Conservation (phyloP, 2,329 filamentous ascomycete species). For the Microdochium trichocladiopsis region DNA sequence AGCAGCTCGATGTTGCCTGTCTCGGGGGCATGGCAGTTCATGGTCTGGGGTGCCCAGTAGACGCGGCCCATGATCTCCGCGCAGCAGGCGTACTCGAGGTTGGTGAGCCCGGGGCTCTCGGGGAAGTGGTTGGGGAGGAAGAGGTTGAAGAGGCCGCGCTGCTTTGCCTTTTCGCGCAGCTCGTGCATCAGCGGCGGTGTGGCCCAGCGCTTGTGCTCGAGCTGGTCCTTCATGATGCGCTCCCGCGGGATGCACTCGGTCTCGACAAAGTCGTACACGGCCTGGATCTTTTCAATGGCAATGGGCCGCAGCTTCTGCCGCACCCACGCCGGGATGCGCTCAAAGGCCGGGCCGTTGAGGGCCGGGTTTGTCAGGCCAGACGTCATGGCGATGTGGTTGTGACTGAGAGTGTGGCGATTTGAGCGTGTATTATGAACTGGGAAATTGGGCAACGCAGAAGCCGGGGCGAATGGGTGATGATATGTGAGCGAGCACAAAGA, state of each 20-base stretch:
- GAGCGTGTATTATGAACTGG: conserved; percentile 3
- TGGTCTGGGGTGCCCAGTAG: conserved; percentile 33
- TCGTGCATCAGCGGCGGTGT: conserved; percentile 32
- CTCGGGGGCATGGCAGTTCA: conserved; percentile 38
- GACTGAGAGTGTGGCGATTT: background rate
- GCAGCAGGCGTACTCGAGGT: conserved; percentile 35
- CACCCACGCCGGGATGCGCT: conserved; percentile 17
- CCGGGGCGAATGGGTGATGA: no score
- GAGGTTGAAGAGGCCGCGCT: conserved; percentile 28
- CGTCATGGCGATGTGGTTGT: background rate
- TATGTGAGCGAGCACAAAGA: no score
- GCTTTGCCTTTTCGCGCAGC: conserved; percentile 31
- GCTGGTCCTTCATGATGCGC: conserved; percentile 31
- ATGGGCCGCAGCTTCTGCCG: conserved; percentile 18
- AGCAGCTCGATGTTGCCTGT: conserved; percentile 46
- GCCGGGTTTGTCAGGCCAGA: conserved; percentile 1
- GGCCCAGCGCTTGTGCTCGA: conserved; percentile 24
- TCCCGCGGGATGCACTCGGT: conserved; percentile 34
- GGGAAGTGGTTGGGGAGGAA: conserved; percentile 31
- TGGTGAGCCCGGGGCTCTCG: conserved; percentile 34
- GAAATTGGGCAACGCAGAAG: no score
- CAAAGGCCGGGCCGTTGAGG: conserved; percentile 17
- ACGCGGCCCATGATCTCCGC: conserved; percentile 37
- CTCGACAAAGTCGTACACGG: conserved; percentile 34
- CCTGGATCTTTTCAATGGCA: conserved; percentile 32